Evolutionary conservation across 306 rosid species (phyloP), one percentile per base, ranked within the genome.

Genomic region (Cajanus cajan): DNA sequence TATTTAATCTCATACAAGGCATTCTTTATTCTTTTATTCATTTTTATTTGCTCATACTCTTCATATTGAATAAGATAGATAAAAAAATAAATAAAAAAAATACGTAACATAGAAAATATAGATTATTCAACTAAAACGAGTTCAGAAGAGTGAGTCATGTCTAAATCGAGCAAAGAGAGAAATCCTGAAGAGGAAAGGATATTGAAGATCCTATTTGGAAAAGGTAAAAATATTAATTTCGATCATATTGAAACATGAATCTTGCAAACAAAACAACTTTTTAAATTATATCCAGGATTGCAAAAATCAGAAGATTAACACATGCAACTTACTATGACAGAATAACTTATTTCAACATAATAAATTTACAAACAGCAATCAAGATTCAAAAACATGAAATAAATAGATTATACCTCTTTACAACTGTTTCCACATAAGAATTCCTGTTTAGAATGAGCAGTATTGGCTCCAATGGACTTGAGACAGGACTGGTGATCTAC

Each of bases 381-480:
- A 68, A 71, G 41, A 61, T 37, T 51, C 51, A 44, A 37, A 44
- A 75, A 44, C 36, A 16, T 75, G 66, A 31, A 70, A 14, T 2
- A 10, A 24, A 75, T 24, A 36, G 33, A 28, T 15, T 14, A 51
- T 76, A 93, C 96, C 97, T 86, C 86, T 83, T 72, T 71, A 68
- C 97, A 93, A 57, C 73, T 81, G 80, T 76, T 82, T 66, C 89
- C 91, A 54, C 97, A 93, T 68, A 90, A 87, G 69, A 65, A 48
- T 37, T 77, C 57, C 33, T 71, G 8, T 21, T 36, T 16, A 34
- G 69, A 63, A 77, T 43, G 83, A 71, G 39, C 71, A 74, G 19
- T 68, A 34, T 18, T 55, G 68, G 78, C 81, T 69, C 74, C 54
- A 14, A 63, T 80, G 14, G 57, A 82, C 78, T 33, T 66, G 55